Evolutionary conservation across 768 basidiomycete species (phyloP), one percentile per base, ranked within the genome.

Genomic region (Serendipita sp.): DNA sequence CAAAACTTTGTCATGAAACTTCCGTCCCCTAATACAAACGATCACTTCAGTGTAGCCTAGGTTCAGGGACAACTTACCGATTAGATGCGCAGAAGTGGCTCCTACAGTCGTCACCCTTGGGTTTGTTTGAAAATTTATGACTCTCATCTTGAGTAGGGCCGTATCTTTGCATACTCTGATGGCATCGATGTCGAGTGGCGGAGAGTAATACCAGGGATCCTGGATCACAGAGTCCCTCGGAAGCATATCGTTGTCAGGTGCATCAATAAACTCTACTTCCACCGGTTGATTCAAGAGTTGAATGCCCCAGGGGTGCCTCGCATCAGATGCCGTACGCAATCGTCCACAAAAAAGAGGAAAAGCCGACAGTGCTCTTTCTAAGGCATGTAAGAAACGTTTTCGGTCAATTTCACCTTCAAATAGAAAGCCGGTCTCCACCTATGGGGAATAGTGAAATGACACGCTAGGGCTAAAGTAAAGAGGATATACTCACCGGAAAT

Each of bases 321-420:
- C 10, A 33, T 60, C 55, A n/a, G 48, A 8, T 18, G 48, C 48
- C 2, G 18, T 8, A n/a, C 27, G 23, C 55, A 60, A 31, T 8
- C n/a, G 55, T 4, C 55, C 55, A n/a, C 55, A 60, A 34, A 60
- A 60, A 11, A 60, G 10, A 29, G 55, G 55, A 60, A 60, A 60
- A n/a, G 10, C n/a, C 4, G 55, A 31, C 10, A 60, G 18, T n/a
- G 55, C 31, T 34, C 34, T 37, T 60, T 27, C 55, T 8, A 60
- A 29, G 2, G 55, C 55, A 10, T 60, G 23, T n/a, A 29, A 11
- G 18, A 60, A 34, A 8, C 55, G 27, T 34, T 27, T n/a, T 10
- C 8, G 10, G 18, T 27, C 18, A 8, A 60, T 31, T 34, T 60
- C 55, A 2, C 55, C 55, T 37, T 60, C 33, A n/a, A 60, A 31